These are phyloP conservation scores for Dianthus caryophyllus DNA, from an alignment of 148 eudicot species.

Conservation along the genomic window DNA sequence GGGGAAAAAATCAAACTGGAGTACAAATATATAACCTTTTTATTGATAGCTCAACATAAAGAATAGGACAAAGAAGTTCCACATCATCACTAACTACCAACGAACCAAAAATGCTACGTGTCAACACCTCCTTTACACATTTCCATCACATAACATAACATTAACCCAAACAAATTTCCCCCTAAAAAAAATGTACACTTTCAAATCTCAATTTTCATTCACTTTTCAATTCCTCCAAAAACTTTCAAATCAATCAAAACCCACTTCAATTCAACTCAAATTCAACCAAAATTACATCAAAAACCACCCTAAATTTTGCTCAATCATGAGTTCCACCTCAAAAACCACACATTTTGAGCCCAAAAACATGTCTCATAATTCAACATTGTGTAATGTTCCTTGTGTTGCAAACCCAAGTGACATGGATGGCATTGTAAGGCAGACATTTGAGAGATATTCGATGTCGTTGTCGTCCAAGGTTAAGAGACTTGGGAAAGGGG, in stretches of 20 bases:
- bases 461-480: slow-evolving; percentile 13
- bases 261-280: slow-evolving; percentile 13
- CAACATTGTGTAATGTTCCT: slow-evolving; percentile 38
- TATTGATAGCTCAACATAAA: neutral
- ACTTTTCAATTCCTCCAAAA: slow-evolving; percentile 9
- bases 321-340: slow-evolving; percentile 21
- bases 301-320: too few species aligned
- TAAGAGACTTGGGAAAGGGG: slow-evolving; percentile 59
- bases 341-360: slow-evolving; percentile 4
- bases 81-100: slow-evolving; percentile 21
- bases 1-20: too few species aligned
- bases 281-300: slow-evolving; percentile 2
- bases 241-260: slow-evolving; percentile 22
- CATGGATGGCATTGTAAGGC: slow-evolving; percentile 35
- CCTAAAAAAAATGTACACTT: slow-evolving; percentile 7
- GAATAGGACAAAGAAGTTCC: slow-evolving; percentile 16
- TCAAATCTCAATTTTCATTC: slow-evolving; percentile 18
- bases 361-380: neutral
- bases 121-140: slow-evolving; percentile 16
- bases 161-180: neutral
- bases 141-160: neutral
- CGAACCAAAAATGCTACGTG: slow-evolving; percentile 20
- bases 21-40: too few species aligned
- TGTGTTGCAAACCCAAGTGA: slow-evolving; percentile 35
- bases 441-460: slow-evolving; percentile 51